Conservation (phyloP, 805 yeast genomes). For the Grigorovia yakushimaensis region DNA sequence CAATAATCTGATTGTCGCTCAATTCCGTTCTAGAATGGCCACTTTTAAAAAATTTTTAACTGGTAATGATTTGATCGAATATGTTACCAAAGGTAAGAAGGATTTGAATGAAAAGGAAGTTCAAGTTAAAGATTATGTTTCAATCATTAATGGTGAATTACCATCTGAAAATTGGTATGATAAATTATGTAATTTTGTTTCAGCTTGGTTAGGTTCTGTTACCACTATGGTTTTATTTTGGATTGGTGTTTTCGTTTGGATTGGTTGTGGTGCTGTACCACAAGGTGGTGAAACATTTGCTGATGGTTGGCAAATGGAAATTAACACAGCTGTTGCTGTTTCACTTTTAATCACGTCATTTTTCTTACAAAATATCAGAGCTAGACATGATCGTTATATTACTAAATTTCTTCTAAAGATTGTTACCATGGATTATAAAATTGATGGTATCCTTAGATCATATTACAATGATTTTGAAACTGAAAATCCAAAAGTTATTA, state of each 20-base stretch:
- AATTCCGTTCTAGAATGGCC: conserved; percentile 23
- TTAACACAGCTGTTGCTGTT: conserved; percentile 35
- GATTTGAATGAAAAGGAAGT: not conserved
- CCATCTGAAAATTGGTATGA: conserved; percentile 29
- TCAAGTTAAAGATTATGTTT: not conserved
- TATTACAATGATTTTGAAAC: conserved; percentile 13
- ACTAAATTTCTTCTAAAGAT: conserved; percentile 14
- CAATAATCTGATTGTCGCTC: conserved; percentile 19
- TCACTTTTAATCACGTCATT: conserved; percentile 28
- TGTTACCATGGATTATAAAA: conserved; percentile 21
- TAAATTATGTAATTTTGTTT: conserved; percentile 18
- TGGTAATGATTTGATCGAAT: not conserved
- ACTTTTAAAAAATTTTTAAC: conserved; percentile 15
- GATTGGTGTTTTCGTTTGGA: conserved; percentile 33
- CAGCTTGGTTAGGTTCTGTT: conserved; percentile 28
- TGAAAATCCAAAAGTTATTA: conserved; percentile 20
- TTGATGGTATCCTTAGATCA: conserved; percentile 23
- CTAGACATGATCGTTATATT: conserved; percentile 29
- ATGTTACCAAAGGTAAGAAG: not conserved
- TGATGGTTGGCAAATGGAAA: conserved; percentile 34
- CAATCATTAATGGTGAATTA: conserved; percentile 10
- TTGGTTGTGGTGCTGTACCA: conserved; percentile 29
- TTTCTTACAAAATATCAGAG: conserved; percentile 33
- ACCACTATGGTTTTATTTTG: conserved; percentile 28
- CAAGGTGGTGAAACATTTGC: conserved; percentile 24